Conservation (phyloP, 2,329 filamentous ascomycete genomes). For the Dothideomycetes sp. region DNA sequence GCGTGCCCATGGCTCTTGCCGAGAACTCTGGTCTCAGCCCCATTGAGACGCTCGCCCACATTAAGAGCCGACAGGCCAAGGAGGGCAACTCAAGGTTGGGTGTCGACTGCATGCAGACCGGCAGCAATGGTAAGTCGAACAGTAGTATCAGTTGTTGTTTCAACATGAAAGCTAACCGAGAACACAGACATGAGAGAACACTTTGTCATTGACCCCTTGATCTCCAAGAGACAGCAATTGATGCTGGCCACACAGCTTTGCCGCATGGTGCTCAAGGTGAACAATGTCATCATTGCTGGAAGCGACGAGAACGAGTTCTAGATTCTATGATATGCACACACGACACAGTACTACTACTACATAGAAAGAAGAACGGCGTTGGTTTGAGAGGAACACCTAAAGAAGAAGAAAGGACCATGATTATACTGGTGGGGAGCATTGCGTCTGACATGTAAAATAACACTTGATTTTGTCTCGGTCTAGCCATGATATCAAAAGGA, state of each 20-base stretch:
- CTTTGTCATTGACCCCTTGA: slow-evolving; percentile 96
- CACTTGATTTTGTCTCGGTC: no score
- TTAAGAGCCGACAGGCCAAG: slow-evolving; percentile 96
- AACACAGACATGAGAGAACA: slow-evolving; percentile 87
- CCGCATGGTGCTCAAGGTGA: slow-evolving; percentile 93
- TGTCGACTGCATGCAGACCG: slow-evolving; percentile 95
- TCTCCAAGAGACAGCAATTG: slow-evolving; percentile 94
- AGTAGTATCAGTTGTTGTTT: slow-evolving; percentile 3
- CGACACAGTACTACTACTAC: no score
- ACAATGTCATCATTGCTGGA: slow-evolving; percentile 90
- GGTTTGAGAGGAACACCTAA: background rate
- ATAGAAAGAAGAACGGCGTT: background rate
- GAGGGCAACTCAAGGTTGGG: slow-evolving; percentile 70
- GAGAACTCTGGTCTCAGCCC: slow-evolving; percentile 96
- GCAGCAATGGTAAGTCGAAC: slow-evolving; percentile 62
- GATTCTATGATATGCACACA: no score
- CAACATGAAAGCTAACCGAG: background rate
- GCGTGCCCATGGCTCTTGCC: slow-evolving; percentile 87
- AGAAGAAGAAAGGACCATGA: background rate
- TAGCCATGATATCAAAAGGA: slow-evolving; percentile 1
- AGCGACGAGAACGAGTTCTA: slow-evolving; percentile 79
- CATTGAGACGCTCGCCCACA: slow-evolving; percentile 85
- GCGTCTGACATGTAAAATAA: slow-evolving; percentile 5
- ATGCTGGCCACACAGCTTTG: slow-evolving; percentile 94
- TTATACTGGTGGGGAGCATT: background rate